Evolutionary conservation across 257 asterid species (phyloP), one percentile per base, ranked within the genome.

Genomic region (Solanum tarapatanum): DNA sequence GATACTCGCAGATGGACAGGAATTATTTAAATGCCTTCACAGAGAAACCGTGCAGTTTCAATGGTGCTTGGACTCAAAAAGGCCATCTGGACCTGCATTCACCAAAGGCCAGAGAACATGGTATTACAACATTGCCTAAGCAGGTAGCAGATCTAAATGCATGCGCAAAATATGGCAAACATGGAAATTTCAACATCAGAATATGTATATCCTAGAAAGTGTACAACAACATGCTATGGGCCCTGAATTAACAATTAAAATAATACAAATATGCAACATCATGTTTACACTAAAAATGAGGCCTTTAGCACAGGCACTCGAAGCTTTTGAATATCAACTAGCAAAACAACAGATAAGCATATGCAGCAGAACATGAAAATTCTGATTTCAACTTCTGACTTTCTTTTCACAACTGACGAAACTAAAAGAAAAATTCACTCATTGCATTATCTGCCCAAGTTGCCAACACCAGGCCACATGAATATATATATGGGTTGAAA

Each of bases 1-100:
- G 73, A 72, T 48, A 41, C 14, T 48, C 28, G 39, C 66, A 17
- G 69, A 17, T 82, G 69, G 43, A 82, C 21, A 45, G 85, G 17
- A 82, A 82, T 82, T 82, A 48, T 82, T 48, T 48, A 28, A 28
- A 48, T 32, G 85, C 30, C 85, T 48, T 82, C 70, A 48, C 70
- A 30, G 43, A 48, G 19, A 82, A 82, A 82, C 85, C 85, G 32
- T 19, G 19, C 41, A 30, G 69, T 30, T 45, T 86, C 74, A 86
- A 79, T 91, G 90, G 75, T 91, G 86, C 93, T 93, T 94, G 35
- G 6, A 30, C 94, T 95, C 98, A 77, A 95, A 95, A 55, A 95
- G 94, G 39, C 98, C 98, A 92, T 94, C 98, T n/a, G 98, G 98
- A 90, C 98, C 98, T 94, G 93, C 90, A 91, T 24, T 70, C 73